Base-by-base conservation (phyloP, 495 filamentous ascomycete species). In the Tuber umbilicatum region DNA sequence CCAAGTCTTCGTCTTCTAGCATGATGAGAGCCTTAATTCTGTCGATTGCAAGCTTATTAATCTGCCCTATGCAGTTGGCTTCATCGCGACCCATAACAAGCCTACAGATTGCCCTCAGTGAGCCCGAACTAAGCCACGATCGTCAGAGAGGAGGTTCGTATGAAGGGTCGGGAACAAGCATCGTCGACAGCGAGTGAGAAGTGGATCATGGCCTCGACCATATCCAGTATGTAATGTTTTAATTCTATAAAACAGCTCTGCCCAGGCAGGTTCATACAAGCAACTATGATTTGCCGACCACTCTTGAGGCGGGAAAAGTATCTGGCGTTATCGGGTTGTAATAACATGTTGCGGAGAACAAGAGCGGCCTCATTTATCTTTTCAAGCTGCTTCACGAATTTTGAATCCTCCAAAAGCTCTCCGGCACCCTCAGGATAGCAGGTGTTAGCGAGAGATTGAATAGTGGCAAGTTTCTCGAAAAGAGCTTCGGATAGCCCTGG, bases 211-310 rank as follows among this genome's bases (percentile, higher is more conserved):
- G 94, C 92, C 83, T 98, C 95, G 7, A 94, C 93, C 74, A 94
- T 96, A 78, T 99, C 96, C 2, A 98, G 87, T 12, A 92, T 92
- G 75, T 94, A 93, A 78, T 97, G 93, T 82, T 94, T 94, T 69
- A 98, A 85, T 82, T 99, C 96, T 27, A 93, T 89, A 19, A 93
- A 85, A 67, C 88, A 86, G n/a, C 91, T 87, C 72, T 91, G 86
- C 12, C 89, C 85, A 1, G 96, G 95, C 2, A 97, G 87, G 74
- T 91, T 91, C 64, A 97, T 85, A 38, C 92, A 86, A 74, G 97
- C 90, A 77, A 91, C 90, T 50, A 98, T 85, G 68, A 97, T 88
- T 78, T 97, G 93, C 81, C 91, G 89, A 39, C 95, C 83, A 9
- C 89, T 88, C 64, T 88, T 87, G 69, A 92, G 88, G 7, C 89